Base-by-base conservation (phyloP, 2,329 filamentous ascomycete species). In the Remersonia thermophila region DNA sequence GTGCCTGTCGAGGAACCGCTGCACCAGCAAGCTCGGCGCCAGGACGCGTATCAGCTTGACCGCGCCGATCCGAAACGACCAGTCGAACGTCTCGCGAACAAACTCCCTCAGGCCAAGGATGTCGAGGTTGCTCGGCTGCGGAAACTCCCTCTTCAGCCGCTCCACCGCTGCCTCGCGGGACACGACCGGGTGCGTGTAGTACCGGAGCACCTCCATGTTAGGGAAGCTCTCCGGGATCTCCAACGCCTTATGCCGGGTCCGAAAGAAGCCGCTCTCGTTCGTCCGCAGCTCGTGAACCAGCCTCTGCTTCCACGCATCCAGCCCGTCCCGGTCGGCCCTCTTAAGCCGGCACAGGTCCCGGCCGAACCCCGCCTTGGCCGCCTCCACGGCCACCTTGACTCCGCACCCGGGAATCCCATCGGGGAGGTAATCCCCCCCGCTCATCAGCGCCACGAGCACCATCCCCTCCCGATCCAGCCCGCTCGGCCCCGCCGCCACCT, bases 361-460 rank as follows among this genome's bases (percentile, higher is more conserved):
- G 2, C 89, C 91, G 56, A 89, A 96, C 0, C 87, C 86, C 35
- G 85, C 91, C 50, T 75, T 75, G 25, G 87, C 87, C 36, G 91
- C 93, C 54, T 95, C 85, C 47, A 83, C 91, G 1, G 91, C 89
- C 9, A 87, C 67, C 52, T 89, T 93, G 33, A 85, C 75, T 2
- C 91, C 91, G 48, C 87, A 93, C 3, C 83, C 82, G 0, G 83
- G 77, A 12, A 98, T 80, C 0, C 91, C 91, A 37, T 85, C 83
- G 0, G 87, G 83, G 1, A 89, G 66, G 49, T 98, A 98, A 57
- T 98, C 91, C 6, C 91, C 91, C 6, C 91, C 91, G 48, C 87
- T 95, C 72, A 98, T 86, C 43, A 98, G 63, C 1, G 91, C 91
- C 14, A 96, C 81, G 10, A 98, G 62, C 15, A 96, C 80, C 87